A percentile compares a stretch with the other conserved stretches of the same genome.
phyloP scores from a whole-genome alignment of 2,329 filamentous ascomycete genomes.

The Apiospora malaysiana region DNA sequence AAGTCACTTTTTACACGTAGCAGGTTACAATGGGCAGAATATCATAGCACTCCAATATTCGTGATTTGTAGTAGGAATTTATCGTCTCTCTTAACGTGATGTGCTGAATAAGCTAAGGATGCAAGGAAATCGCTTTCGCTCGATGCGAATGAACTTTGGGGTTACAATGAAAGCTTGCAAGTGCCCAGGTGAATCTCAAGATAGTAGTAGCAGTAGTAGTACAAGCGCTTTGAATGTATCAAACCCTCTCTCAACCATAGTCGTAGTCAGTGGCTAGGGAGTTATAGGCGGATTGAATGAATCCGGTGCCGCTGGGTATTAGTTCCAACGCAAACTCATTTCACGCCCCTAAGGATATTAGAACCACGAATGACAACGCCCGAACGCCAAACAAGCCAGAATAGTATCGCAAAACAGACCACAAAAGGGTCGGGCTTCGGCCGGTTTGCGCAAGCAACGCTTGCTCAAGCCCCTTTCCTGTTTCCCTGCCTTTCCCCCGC shows the following conservation, averaged over 20 bases:
- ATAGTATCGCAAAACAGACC: not conserved
- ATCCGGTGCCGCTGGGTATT: not conserved
- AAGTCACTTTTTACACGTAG: too few species aligned
- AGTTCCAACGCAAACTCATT: not conserved
- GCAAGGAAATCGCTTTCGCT: conserved; percentile 8
- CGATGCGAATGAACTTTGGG: not conserved
- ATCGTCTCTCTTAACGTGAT: conserved; percentile 1
- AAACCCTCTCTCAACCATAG: not conserved
- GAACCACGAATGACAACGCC: conserved; percentile 6
- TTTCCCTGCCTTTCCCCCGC: not conserved
- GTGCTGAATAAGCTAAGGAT: not conserved
- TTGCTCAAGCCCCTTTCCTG: not conserved
- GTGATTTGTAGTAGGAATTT: not conserved
- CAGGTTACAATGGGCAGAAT: not conserved
- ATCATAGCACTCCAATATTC: not conserved
- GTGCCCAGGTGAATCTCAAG: not conserved
- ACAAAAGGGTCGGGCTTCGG: not conserved
- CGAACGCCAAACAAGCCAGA: conserved; percentile 11
- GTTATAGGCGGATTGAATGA: not conserved
- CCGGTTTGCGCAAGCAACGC: not conserved
- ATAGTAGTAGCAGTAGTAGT: not conserved
- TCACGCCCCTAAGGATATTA: conserved; percentile 5
- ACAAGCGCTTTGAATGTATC: not conserved
- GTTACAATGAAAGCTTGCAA: not conserved
- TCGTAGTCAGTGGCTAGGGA: not conserved